Evolutionary conservation across 495 filamentous ascomycete genomes (phyloP).

Genomic region (Bacidia rubella): DNA sequence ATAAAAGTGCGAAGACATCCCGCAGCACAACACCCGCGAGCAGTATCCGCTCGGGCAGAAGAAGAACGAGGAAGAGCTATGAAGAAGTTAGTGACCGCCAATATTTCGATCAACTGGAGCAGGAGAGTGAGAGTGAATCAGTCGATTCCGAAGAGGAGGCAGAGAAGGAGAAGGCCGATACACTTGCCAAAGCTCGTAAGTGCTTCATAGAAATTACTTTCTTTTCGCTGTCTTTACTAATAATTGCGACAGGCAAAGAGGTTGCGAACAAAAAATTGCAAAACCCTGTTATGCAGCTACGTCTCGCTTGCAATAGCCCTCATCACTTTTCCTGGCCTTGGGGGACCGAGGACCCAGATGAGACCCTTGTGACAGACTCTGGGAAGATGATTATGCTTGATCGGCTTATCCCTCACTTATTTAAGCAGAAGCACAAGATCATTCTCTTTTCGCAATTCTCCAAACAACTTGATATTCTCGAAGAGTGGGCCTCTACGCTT

Average conservation of each 20-base stretch:
- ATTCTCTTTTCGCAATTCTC: slow-evolving; percentile 97
- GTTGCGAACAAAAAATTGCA: slow-evolving; percentile 87
- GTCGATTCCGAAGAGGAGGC: slow-evolving; percentile 42
- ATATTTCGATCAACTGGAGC: slow-evolving; percentile 53
- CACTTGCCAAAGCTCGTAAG: slow-evolving; percentile 61
- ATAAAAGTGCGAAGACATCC: slow-evolving; percentile 64
- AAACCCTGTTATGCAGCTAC: slow-evolving; percentile 86
- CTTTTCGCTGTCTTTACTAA: slow-evolving; percentile 16
- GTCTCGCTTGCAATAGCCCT: slow-evolving; percentile 81
- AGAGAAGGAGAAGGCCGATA: slow-evolving; percentile 54
- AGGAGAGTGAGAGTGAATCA: slow-evolving; percentile 36
- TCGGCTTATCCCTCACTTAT: slow-evolving; percentile 62
- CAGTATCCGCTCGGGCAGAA: slow-evolving; percentile 30
- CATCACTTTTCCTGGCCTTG: slow-evolving; percentile 97
- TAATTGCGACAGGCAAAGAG: slow-evolving; percentile 41
- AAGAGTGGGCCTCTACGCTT: slow-evolving; percentile 65
- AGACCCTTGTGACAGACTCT: slow-evolving; percentile 67
- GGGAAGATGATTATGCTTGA: slow-evolving; percentile 95
- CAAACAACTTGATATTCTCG: slow-evolving; percentile 78
- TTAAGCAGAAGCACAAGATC: slow-evolving; percentile 69
- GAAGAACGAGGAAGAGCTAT: slow-evolving; percentile 46
- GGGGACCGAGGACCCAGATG: slow-evolving; percentile 46
- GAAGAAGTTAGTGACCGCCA: slow-evolving; percentile 63
- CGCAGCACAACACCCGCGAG: slow-evolving; percentile 54
- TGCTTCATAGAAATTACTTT: not conserved